Evolutionary conservation across 2,329 filamentous ascomycete genomes (phyloP).

Genomic region (Knufia petricola): DNA sequence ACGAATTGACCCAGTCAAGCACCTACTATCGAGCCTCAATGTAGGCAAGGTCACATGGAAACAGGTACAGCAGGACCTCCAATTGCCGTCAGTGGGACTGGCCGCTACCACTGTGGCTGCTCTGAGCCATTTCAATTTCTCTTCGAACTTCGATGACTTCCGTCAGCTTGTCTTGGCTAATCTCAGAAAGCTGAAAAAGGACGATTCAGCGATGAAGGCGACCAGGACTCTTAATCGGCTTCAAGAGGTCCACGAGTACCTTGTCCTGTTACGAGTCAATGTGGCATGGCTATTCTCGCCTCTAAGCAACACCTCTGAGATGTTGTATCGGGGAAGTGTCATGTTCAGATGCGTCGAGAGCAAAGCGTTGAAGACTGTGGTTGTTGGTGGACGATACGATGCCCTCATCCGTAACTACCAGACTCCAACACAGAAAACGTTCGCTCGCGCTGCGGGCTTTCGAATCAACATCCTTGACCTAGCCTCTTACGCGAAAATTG

Average conservation of each 20-base stretch:
- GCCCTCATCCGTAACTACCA: constrained; percentile 74
- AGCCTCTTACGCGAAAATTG: constrained; percentile 14
- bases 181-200: constrained; percentile 38
- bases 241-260: constrained; percentile 65
- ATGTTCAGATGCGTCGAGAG: constrained; percentile 85
- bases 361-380: constrained; percentile 68
- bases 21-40: constrained; percentile 78
- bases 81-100: constrained; percentile 62
- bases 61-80: constrained; percentile 71
- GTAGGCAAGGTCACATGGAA: constrained; percentile 71
- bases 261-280: constrained; percentile 62
- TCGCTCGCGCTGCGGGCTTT: constrained; percentile 72
- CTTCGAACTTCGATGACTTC: constrained; percentile 39
- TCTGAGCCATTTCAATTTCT: constrained; percentile 81
- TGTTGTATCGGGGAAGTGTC: constrained; percentile 76
- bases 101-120: constrained; percentile 87
- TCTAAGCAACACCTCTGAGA: constrained; percentile 79
- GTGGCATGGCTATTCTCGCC: constrained; percentile 78
- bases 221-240: constrained; percentile 62
- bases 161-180: constrained; percentile 11
- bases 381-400: constrained; percentile 89
- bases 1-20: constrained; percentile 63
- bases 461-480: constrained; percentile 31
- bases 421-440: constrained; percentile 53
- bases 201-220: constrained; percentile 42